These are phyloP conservation scores for Pseudopyricularia javanii DNA, from an alignment of 2,329 filamentous ascomycete genomes.

Conservation along the genomic window DNA sequence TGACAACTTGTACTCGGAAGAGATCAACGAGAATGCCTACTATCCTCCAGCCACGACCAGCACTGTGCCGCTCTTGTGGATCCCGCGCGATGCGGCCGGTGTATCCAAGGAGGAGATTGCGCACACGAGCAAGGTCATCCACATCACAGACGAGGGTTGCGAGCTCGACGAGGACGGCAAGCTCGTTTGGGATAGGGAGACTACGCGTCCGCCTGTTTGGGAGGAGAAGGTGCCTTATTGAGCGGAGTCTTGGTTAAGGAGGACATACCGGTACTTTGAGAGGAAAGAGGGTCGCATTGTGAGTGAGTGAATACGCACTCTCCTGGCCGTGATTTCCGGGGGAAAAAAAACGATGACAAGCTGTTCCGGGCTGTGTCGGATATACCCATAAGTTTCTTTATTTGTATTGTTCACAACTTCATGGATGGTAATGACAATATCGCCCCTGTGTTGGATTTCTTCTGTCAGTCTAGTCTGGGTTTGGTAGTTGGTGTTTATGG, in stretches of 20 bases:
- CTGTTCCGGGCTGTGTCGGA: background rate
- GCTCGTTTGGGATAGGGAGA: slow-evolving; percentile 20
- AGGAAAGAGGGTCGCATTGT: too few relatives aligned
- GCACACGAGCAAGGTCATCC: slow-evolving; percentile 58
- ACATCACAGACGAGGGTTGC: slow-evolving; percentile 71
- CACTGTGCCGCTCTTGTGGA: slow-evolving; percentile 64
- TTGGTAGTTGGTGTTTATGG: background rate
- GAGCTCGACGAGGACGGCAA: slow-evolving; percentile 56
- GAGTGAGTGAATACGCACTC: too few relatives aligned
- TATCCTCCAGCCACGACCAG: slow-evolving; percentile 58
- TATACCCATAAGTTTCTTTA: background rate
- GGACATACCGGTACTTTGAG: too few relatives aligned
- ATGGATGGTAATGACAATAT: background rate
- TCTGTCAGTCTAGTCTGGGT: background rate
- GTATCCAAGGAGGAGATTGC: slow-evolving; percentile 66
- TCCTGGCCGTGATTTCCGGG: too few relatives aligned
- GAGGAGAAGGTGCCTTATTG: slow-evolving; percentile 21
- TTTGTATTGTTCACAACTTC: background rate
- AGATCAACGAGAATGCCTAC: slow-evolving; percentile 57
- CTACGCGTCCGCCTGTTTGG: slow-evolving; percentile 20
- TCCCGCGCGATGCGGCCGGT: slow-evolving; percentile 63
- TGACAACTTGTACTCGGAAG: slow-evolving; percentile 45
- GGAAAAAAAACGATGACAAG: background rate
- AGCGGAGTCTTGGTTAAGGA: background rate
- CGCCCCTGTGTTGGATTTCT: background rate